phyloP scores from a whole-genome alignment of 2,329 filamentous ascomycete species.

The Chalara sp. region DNA sequence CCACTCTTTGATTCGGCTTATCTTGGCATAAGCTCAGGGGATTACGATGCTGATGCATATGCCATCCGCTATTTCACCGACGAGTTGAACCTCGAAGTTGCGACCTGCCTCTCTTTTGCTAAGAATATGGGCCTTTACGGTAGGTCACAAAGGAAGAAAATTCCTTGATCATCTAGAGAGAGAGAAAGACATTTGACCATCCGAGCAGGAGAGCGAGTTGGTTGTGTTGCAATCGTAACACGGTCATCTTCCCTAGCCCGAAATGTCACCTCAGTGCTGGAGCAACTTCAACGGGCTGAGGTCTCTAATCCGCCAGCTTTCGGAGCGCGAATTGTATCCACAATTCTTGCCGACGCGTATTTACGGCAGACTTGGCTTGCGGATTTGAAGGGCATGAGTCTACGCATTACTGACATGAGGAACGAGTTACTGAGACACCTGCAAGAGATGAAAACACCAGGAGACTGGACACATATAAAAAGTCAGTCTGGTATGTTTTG shows the following conservation, averaged over 20 bases:
- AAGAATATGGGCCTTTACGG: slow-evolving; percentile 49
- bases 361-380: slow-evolving; percentile 28
- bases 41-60: slow-evolving; percentile 26
- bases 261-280: slow-evolving; percentile 24
- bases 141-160: slow-evolving; percentile 19
- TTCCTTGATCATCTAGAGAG: background rate
- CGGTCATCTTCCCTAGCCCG: slow-evolving; percentile 7
- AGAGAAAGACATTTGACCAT: background rate
- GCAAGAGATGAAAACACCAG: background rate
- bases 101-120: slow-evolving; percentile 53
- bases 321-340: slow-evolving; percentile 29
- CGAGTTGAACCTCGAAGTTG: slow-evolving; percentile 38
- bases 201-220: slow-evolving; percentile 10
- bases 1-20: slow-evolving; percentile 30
- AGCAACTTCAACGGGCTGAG: slow-evolving; percentile 27
- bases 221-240: slow-evolving; percentile 19
- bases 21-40: slow-evolving; percentile 26
- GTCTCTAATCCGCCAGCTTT: slow-evolving; percentile 31
- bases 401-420: slow-evolving; percentile 30
- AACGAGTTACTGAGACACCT: background rate
- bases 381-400: slow-evolving; percentile 32
- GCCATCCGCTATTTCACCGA: slow-evolving; percentile 27
- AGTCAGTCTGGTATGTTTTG: slow-evolving; percentile 8
- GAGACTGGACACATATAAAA: slow-evolving; percentile 20
- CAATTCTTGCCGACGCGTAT: slow-evolving; percentile 25